Conservation (phyloP, 108 stramenopile species). For the Pseudonitzschia pungens region DNA sequence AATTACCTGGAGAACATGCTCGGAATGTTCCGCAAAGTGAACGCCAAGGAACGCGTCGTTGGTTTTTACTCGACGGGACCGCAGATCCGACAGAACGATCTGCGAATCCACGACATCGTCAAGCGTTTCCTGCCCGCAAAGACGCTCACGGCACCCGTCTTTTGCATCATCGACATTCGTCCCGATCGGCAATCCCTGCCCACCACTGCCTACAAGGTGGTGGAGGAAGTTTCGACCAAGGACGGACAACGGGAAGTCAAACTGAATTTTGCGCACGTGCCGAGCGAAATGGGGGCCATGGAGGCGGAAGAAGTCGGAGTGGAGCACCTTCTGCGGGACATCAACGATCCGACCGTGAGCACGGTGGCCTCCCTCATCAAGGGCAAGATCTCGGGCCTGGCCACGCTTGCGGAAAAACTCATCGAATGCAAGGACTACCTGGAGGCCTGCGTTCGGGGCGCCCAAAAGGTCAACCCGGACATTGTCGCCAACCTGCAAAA, state of each 20-base stretch:
- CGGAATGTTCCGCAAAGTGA: slow-evolving; percentile 81
- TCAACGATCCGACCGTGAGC: slow-evolving; percentile 98
- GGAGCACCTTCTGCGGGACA: slow-evolving; percentile 97
- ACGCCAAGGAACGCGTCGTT: slow-evolving; percentile 91
- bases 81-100: slow-evolving; percentile 88
- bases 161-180: slow-evolving; percentile 98
- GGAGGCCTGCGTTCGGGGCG: slow-evolving; percentile 66
- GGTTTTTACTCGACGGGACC: slow-evolving; percentile 96
- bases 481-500: slow-evolving; percentile 94
- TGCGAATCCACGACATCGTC: slow-evolving; percentile 84
- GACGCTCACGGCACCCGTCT: slow-evolving; percentile 76
- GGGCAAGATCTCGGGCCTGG: slow-evolving; percentile 92
- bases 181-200: slow-evolving; percentile 91
- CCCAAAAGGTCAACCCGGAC: slow-evolving; percentile 73
- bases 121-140: slow-evolving; percentile 69
- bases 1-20: slow-evolving; percentile 94
- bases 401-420: slow-evolving; percentile 86
- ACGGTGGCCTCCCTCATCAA: slow-evolving; percentile 92
- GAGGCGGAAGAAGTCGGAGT: slow-evolving; percentile 99
- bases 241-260: slow-evolving; percentile 52
- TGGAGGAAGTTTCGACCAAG: slow-evolving; percentile 74
- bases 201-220: slow-evolving; percentile 93
- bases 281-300: slow-evolving; percentile 86
- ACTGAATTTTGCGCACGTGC: slow-evolving; percentile 93
- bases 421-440: slow-evolving; percentile 94